phyloP scores from a whole-genome alignment of 2,329 filamentous ascomycete genomes.

The Calonectria multiphialidica region DNA sequence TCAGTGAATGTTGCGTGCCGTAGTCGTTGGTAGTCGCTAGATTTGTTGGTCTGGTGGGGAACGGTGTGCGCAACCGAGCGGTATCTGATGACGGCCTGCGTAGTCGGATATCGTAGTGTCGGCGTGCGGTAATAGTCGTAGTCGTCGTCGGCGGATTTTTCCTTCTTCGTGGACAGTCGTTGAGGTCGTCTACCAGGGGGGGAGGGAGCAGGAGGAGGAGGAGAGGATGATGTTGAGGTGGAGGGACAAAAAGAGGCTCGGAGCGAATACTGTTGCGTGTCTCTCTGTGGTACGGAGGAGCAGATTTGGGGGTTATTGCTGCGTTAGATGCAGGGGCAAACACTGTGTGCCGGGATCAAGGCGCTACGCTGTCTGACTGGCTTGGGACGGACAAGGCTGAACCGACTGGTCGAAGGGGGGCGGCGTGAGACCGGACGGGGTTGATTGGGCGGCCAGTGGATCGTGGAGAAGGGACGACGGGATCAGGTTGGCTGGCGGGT shows the following conservation, averaged over 20 bases:
- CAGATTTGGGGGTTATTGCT: conserved; percentile 34
- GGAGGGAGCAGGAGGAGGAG: conserved; percentile 27
- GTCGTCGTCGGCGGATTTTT: conserved; percentile 19
- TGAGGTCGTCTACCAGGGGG: conserved; percentile 23
- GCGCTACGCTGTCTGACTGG: conserved; percentile 30
- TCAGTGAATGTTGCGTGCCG: conserved; percentile 26
- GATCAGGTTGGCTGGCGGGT: conserved; percentile 24
- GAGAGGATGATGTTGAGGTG: not conserved
- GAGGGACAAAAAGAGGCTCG: not conserved
- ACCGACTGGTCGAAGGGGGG: conserved; percentile 21
- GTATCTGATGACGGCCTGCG: conserved; percentile 23
- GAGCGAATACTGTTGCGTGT: conserved; percentile 40
- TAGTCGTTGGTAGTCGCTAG: conserved; percentile 20
- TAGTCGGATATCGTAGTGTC: conserved; percentile 22
- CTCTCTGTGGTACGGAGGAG: conserved; percentile 39
- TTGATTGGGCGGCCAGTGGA: conserved; percentile 22
- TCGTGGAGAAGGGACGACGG: conserved; percentile 9
- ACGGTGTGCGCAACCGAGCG: conserved; percentile 20
- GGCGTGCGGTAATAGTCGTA: conserved; percentile 10
- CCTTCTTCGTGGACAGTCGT: conserved; percentile 25
- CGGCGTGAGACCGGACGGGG: conserved; percentile 20
- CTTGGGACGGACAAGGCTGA: conserved; percentile 30
- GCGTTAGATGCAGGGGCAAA: conserved; percentile 41
- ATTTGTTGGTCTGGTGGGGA: conserved; percentile 21
- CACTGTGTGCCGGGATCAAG: conserved; percentile 28